Conservation (phyloP, 2,329 filamentous ascomycete species). For the Colletotrichum spaethianum region DNA sequence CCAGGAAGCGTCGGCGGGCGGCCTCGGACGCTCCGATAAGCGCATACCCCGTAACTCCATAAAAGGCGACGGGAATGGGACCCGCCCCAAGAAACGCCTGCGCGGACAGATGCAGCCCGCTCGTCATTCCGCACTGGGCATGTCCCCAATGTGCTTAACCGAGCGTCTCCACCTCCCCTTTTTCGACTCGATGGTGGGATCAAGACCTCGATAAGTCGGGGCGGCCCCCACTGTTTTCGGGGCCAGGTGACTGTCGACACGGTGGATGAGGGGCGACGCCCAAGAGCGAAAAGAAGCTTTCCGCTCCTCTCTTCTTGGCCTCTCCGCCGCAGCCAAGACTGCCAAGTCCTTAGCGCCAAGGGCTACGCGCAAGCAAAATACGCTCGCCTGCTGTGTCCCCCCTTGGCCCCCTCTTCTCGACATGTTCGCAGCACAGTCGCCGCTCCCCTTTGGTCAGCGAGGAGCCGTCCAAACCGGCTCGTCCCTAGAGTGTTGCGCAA, state of each 20-base stretch:
- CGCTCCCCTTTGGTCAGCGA: slow-evolving; percentile 30
- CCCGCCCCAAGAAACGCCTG: slow-evolving; percentile 1
- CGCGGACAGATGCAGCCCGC: slow-evolving; percentile 10
- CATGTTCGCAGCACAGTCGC: slow-evolving; percentile 18
- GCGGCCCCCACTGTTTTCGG: slow-evolving; percentile 11
- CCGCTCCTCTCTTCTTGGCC: slow-evolving; percentile 41
- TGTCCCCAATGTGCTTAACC: slow-evolving; percentile 15
- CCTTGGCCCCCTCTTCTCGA: slow-evolving; percentile 16
- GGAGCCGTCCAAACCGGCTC: slow-evolving; percentile 37
- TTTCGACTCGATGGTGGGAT: slow-evolving; percentile 15
- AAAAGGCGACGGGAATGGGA: not conserved
- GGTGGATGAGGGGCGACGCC: slow-evolving; percentile 23
- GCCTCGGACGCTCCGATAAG: slow-evolving; percentile 27
- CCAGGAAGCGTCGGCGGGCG: not conserved
- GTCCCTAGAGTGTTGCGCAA: slow-evolving; percentile 38
- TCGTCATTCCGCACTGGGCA: slow-evolving; percentile 18
- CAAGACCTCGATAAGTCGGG: slow-evolving; percentile 7
- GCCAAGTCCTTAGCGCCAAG: slow-evolving; percentile 38
- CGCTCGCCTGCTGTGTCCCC: slow-evolving; percentile 18
- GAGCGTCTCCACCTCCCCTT: slow-evolving; percentile 17
- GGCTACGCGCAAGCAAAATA: slow-evolving; percentile 39
- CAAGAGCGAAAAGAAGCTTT: slow-evolving; percentile 41
- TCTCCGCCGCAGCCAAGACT: slow-evolving; percentile 42
- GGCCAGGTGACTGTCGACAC: slow-evolving; percentile 15
- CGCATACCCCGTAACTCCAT: slow-evolving; percentile 34